Conservation (phyloP, 768 basidiomycete genomes). For the Termitomyces sp. region DNA sequence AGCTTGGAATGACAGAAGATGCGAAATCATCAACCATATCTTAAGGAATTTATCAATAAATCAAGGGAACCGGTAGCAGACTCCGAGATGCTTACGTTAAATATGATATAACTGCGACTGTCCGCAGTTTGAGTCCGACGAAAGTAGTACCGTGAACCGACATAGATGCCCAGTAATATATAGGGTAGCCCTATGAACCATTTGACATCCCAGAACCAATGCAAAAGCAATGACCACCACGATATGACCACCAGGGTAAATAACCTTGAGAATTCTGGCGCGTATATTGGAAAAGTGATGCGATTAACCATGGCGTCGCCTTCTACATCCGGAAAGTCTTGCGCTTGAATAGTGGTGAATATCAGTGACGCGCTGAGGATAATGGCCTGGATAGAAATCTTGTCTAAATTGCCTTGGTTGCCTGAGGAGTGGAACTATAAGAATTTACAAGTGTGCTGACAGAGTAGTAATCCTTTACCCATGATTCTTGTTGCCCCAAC, state of each 20-base stretch:
- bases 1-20: conserved; percentile 13
- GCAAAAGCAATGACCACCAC: conserved; percentile 18
- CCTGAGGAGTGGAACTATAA: too few species aligned
- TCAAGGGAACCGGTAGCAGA: too few species aligned
- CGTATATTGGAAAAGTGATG: conserved; percentile 42
- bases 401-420: conserved; percentile 7
- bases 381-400: conserved; percentile 14
- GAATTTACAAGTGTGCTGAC: too few species aligned
- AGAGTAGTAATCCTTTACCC: conserved; percentile 5
- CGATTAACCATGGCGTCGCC: conserved; percentile 41
- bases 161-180: conserved; percentile 10
- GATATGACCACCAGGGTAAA: conserved; percentile 18
- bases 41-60: conserved; percentile 5
- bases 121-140: conserved; percentile 19
- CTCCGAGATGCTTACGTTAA: conserved; percentile 22
- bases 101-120: conserved; percentile 21
- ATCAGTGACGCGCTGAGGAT: conserved; percentile 27
- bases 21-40: conserved; percentile 22
- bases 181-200: conserved; percentile 1
- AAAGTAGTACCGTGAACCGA: conserved; percentile 21
- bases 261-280: conserved; percentile 34
- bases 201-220: conserved; percentile 13
- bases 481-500: conserved; percentile 31
- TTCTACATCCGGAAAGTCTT: conserved; percentile 45
- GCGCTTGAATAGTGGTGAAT: conserved; percentile 45